Percentiles rank a stretch among this genome's conserved stretches.
phyloP scores from a whole-genome alignment of 2,329 filamentous ascomycete genomes.

The Davidsoniella australis region DNA sequence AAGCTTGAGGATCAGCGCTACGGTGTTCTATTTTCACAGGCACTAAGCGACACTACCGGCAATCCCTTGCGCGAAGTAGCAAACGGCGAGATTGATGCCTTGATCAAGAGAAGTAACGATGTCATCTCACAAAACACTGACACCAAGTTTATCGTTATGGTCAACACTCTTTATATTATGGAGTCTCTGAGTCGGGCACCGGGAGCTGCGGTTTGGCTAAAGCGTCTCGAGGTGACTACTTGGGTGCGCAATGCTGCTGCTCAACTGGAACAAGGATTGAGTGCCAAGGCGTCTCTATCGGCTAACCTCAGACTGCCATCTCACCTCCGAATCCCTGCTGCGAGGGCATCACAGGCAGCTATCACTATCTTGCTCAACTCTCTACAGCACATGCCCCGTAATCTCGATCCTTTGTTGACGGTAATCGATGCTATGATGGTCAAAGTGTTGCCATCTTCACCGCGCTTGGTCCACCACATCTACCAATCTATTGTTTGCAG shows the following conservation, averaged over 20 bases:
- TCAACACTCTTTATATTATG: slow-evolving; percentile 78
- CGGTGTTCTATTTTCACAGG: slow-evolving; percentile 79
- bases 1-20: slow-evolving; percentile 73
- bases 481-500: slow-evolving; percentile 72
- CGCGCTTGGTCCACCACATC: slow-evolving; percentile 64
- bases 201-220: slow-evolving; percentile 53
- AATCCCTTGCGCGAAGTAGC: slow-evolving; percentile 57
- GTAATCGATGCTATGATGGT: slow-evolving; percentile 71
- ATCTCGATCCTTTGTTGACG: slow-evolving; percentile 69
- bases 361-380: slow-evolving; percentile 77
- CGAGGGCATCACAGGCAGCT: slow-evolving; percentile 48
- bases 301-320: slow-evolving; percentile 52
- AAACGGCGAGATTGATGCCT: slow-evolving; percentile 51
- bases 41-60: slow-evolving; percentile 61
- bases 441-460: slow-evolving; percentile 63
- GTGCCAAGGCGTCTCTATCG: slow-evolving; percentile 30
- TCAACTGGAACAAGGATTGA: slow-evolving; percentile 46
- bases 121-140: slow-evolving; percentile 49
- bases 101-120: slow-evolving; percentile 52
- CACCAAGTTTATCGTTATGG: slow-evolving; percentile 48
- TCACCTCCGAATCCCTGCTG: slow-evolving; percentile 62
- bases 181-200: slow-evolving; percentile 57
- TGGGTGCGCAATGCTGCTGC: slow-evolving; percentile 54
- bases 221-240: slow-evolving; percentile 40
- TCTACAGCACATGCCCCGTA: slow-evolving; percentile 54